phyloP scores from a whole-genome alignment of 1,284 basidiomycete genomes.

The Athelia sp. region DNA sequence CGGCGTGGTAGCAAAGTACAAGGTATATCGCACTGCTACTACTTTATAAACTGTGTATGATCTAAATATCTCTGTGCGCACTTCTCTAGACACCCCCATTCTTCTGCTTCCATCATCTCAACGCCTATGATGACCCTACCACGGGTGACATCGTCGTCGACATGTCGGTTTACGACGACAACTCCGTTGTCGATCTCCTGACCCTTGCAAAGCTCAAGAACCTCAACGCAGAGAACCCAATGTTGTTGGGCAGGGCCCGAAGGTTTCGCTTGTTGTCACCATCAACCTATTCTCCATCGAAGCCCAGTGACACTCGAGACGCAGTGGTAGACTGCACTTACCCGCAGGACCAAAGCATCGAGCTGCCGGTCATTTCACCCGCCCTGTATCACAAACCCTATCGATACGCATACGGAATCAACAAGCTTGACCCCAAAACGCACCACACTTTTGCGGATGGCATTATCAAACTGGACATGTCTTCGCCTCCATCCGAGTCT shows the following conservation, averaged over 20 bases:
- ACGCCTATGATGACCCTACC: constrained; percentile 29
- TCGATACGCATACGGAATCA: constrained; percentile 27
- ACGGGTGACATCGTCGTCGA: constrained; percentile 30
- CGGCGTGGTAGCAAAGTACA: constrained; percentile 30
- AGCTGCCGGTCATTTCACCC: constrained; percentile 29
- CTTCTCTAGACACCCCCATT: constrained; percentile 25
- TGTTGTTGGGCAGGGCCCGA: constrained; percentile 11
- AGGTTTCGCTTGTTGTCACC: constrained; percentile 14
- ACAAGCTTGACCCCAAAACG: constrained; percentile 12
- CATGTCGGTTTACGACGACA: constrained; percentile 28
- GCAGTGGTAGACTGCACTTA: constrained; percentile 13
- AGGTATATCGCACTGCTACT: constrained; percentile 5
- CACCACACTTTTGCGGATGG: constrained; percentile 26
- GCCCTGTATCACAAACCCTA: constrained; percentile 23
- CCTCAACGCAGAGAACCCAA: constrained; percentile 1
- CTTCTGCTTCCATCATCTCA: constrained; percentile 32
- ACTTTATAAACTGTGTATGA: too few species aligned
- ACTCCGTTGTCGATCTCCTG: constrained; percentile 22
- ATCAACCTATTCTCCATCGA: constrained; percentile 1
- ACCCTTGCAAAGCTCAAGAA: constrained; percentile 20
- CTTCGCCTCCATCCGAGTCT: constrained; percentile 5
- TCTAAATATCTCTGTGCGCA: too few species aligned
- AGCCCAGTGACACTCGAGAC: not conserved
- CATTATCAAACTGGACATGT: constrained; percentile 29
- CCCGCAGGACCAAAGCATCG: constrained; percentile 15